These are phyloP conservation scores for Stagonosporopsis chrysanthemi DNA, from an alignment of 2,329 filamentous ascomycete species.

Conservation along the genomic window DNA sequence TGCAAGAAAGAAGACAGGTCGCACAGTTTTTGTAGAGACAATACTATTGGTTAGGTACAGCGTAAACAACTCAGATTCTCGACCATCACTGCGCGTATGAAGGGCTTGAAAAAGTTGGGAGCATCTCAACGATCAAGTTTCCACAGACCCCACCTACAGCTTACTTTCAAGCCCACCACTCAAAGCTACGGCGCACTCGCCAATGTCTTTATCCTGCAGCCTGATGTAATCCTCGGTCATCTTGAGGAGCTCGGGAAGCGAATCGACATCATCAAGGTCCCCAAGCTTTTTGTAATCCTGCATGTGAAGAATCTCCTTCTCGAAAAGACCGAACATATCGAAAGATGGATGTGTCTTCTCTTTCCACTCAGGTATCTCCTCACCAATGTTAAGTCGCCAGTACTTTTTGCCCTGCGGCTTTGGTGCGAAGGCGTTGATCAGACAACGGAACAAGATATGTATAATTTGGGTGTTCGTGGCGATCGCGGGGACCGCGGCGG, in stretches of 20 bases:
- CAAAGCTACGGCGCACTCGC: constrained; percentile 1
- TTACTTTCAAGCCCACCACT: neutral
- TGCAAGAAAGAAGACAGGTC: neutral
- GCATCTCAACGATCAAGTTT: no score
- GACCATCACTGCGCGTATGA: neutral
- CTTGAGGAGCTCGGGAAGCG: neutral
- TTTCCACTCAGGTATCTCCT: constrained; percentile 8
- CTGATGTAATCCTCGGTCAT: neutral
- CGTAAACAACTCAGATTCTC: neutral
- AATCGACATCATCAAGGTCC: neutral
- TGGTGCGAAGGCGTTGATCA: constrained; percentile 11
- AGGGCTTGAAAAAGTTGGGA: no score
- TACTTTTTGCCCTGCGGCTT: neutral
- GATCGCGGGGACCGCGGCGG: neutral
- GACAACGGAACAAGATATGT: constrained; percentile 6
- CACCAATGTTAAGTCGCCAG: constrained; percentile 6
- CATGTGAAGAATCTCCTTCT: neutral
- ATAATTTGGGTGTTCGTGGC: constrained; percentile 3
- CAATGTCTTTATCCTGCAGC: neutral
- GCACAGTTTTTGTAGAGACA: no score
- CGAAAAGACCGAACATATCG: neutral
- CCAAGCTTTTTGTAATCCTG: constrained; percentile 1
- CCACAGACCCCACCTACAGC: neutral
- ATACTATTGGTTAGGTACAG: neutral
- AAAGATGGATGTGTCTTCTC: neutral